phyloP scores from a whole-genome alignment of 441 rosid species.

The Raphanus hybrid region DNA sequence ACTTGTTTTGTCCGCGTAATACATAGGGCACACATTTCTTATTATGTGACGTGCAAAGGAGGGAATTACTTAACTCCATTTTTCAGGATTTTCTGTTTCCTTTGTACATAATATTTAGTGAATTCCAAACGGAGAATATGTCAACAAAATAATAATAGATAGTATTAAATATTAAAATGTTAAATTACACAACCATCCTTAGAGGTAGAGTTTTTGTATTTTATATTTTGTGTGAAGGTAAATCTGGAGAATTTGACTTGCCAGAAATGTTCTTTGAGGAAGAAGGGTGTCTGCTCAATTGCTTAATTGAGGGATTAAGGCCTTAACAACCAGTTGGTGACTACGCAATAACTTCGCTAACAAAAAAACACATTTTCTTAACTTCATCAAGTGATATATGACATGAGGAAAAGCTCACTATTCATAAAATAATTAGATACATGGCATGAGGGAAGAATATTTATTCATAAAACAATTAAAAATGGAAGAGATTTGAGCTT shows the following conservation, averaged over 20 bases:
- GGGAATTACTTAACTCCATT: conserved; percentile 29
- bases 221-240: background rate
- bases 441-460: conserved; percentile 8
- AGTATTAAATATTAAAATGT: background rate
- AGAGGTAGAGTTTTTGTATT: background rate
- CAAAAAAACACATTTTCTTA: background rate
- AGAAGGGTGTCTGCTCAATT: conserved; percentile 35
- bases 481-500: conserved; percentile 1
- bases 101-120: background rate
- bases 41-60: conserved; percentile 42
- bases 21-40: conserved; percentile 29
- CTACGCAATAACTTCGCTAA: conserved; percentile 23
- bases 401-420: background rate
- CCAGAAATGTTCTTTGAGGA: too few species aligned
- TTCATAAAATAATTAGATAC: background rate
- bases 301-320: conserved; percentile 41
- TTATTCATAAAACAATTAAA: background rate
- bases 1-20: conserved; percentile 26
- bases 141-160: conserved; percentile 20
- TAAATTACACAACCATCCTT: conserved; percentile 16
- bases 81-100: background rate
- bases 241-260: background rate
- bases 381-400: background rate
- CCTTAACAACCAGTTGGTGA: conserved; percentile 49
- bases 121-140: conserved; percentile 12